Percentiles rank a stretch among this genome's conserved stretches.
Evolutionary conservation across 176 grass and related monocot genomes (phyloP).

Genomic region (Elymus sibiricus): DNA sequence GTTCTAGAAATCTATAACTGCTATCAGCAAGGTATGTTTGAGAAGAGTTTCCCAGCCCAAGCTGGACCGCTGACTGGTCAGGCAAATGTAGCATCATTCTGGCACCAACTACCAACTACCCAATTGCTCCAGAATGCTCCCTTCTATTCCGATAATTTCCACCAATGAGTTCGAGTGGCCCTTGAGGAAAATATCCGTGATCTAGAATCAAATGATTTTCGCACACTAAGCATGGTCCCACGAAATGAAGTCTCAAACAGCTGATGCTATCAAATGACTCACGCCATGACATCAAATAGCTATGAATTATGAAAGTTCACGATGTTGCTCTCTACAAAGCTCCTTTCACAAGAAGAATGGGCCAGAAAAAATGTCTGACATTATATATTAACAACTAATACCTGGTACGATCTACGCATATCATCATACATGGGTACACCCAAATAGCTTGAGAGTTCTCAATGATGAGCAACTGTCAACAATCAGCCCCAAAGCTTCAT

Average conservation of each 20-base stretch:
- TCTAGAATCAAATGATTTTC: constrained; percentile 45
- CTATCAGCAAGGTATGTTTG: too few relatives aligned
- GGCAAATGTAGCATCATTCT: background rate
- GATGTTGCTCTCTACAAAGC: background rate
- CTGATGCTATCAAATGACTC: background rate
- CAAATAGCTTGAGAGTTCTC: constrained; percentile 81
- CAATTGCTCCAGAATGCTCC: constrained; percentile 43
- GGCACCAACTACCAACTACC: constrained; percentile 18
- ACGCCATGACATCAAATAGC: background rate
- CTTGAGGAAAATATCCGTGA: constrained; percentile 65
- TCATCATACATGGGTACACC: constrained; percentile 76
- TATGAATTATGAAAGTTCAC: background rate
- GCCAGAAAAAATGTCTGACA: background rate
- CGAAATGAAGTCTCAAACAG: background rate
- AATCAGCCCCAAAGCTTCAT: constrained; percentile 82
- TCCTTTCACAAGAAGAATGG: constrained; percentile 5
- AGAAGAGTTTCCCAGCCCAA: background rate
- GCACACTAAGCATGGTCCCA: background rate
- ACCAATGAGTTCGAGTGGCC: constrained; percentile 70
- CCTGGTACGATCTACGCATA: background rate
- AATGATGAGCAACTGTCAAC: constrained; percentile 64
- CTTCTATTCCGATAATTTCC: constrained; percentile 59
- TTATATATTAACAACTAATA: background rate
- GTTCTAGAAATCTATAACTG: too few relatives aligned
- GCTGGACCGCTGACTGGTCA: background rate